Evolutionary conservation across 2,329 filamentous ascomycete genomes (phyloP), one percentile per base, ranked within the genome.

Genomic region (Fusarium odoratissimum): DNA sequence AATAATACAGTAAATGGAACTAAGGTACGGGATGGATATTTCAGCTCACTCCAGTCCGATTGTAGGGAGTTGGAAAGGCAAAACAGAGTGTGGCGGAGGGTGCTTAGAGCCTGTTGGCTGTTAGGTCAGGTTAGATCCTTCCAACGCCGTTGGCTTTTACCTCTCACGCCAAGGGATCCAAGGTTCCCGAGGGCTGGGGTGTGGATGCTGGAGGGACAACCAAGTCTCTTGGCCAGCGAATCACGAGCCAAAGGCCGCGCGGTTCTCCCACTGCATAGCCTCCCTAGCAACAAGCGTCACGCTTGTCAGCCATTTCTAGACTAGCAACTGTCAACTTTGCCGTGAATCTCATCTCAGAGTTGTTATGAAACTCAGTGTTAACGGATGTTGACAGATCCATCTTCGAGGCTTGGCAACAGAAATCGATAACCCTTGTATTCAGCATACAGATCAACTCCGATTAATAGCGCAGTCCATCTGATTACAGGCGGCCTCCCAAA

Each of bases 11-110:
- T 25, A 37, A 17, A 37, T 37, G 35, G 17, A 37, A 37, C 35
- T 37, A 37, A 37, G 33, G 35, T 37, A 52, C 38, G 21, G 46
- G 59, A n/a, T 40, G 17, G 30, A 19, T 57, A 57, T 46, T 57
- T 57, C 41, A 31, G 57, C 25, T 37, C 23, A 23, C 30, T 41
- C 23, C 49, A 37, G 41, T 46, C 28, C 48, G 19, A 37, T 31
- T 41, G 21, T 49, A 51, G 25, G n/a, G 55, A 63, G 40, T 54
- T 37, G 30, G 38, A 33, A 44, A 66, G 52, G 42, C 49, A 61
- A 72, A 72, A 65, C 64, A 66, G 61, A 64, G 45, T 73, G 70
- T 73, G 70, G 71, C 67, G 62, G 70, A 73, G 64, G 52, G 69
- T 54, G 49, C 49, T 30, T 30, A 41, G 23, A 54, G 49, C 35